Evolutionary conservation across 129 eudicot genomes (phyloP).

Genomic region (Flaveria bidentis): DNA sequence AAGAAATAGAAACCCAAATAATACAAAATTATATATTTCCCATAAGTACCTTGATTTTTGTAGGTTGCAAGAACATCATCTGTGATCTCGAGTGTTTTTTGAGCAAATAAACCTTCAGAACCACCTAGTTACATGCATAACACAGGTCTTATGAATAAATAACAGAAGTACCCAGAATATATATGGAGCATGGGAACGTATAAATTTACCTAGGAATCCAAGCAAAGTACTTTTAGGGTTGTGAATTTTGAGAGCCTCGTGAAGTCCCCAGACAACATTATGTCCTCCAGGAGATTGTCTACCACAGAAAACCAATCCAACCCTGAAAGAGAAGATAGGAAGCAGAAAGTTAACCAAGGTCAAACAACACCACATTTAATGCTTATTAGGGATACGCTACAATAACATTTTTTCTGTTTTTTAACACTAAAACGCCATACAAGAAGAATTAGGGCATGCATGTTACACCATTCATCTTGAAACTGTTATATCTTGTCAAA

Average conservation of each 20-base stretch:
- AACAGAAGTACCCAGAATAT: neutral
- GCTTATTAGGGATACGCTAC: neutral
- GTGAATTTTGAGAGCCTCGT: slow-evolving; percentile 80
- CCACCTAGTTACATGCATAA: slow-evolving; percentile 63
- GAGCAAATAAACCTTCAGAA: slow-evolving; percentile 94
- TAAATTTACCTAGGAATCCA: slow-evolving; percentile 71
- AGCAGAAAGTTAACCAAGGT: neutral
- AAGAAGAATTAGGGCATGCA: neutral
- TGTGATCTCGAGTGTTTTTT: slow-evolving; percentile 80
- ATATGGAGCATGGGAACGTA: neutral
- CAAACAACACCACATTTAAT: neutral
- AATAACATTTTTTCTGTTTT: neutral
- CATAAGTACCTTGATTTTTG: slow-evolving; percentile 82
- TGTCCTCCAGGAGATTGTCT: slow-evolving; percentile 99
- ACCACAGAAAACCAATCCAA: slow-evolving; percentile 91
- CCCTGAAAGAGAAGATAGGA: slow-evolving; percentile 49
- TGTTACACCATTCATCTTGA: slow-evolving; percentile 1
- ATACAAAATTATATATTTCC: neutral
- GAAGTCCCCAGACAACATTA: slow-evolving; percentile 98
- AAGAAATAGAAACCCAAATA: neutral
- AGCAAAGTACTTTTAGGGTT: slow-evolving; percentile 70
- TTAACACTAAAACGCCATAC: neutral
- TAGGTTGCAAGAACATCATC: slow-evolving; percentile 83
- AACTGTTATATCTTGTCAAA: neutral
- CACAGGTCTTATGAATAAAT: slow-evolving; percentile 9